Percentiles rank a stretch among this genome's conserved stretches.
Conservation (phyloP, 768 basidiomycete species). For the Amanita polypyramis region DNA sequence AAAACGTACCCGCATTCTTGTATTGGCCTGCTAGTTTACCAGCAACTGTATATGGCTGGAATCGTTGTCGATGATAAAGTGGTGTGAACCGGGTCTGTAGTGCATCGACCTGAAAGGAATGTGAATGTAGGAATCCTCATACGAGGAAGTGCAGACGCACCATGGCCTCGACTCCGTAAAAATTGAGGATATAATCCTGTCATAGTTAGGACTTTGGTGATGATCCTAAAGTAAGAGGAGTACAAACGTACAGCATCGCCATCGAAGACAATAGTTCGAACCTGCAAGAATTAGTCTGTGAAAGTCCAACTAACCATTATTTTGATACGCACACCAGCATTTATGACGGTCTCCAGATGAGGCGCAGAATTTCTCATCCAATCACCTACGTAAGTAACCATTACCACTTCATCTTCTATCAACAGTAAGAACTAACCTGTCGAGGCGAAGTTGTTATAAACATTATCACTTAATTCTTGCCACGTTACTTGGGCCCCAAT, state of each 20-base stretch:
- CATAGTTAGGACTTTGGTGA: neutral
- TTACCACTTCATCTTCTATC: neutral
- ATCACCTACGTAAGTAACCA: conserved; percentile 25
- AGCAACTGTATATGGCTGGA: conserved; percentile 37
- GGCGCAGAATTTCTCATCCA: conserved; percentile 47
- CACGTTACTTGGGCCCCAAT: conserved; percentile 37
- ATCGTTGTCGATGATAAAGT: conserved; percentile 29
- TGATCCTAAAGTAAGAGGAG: neutral
- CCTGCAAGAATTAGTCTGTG: conserved; percentile 11
- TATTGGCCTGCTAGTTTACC: conserved; percentile 39
- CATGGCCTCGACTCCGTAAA: conserved; percentile 46
- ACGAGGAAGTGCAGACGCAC: conserved; percentile 16
- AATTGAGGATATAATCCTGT: conserved; percentile 46
- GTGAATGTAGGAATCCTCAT: neutral
- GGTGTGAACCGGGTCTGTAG: conserved; percentile 36
- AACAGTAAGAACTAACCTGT: conserved; percentile 23
- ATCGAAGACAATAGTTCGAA: conserved; percentile 40
- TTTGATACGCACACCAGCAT: conserved; percentile 34
- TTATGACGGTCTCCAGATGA: conserved; percentile 44
- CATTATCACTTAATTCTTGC: conserved; percentile 26
- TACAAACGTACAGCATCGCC: conserved; percentile 41
- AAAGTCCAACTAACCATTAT: neutral
- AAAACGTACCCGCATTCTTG: conserved; percentile 50
- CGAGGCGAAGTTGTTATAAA: conserved; percentile 35
- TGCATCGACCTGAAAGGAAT: conserved; percentile 26